Evolutionary conservation across 2,329 filamentous ascomycete species (phyloP).

Genomic region (Colletotrichum eleusines): DNA sequence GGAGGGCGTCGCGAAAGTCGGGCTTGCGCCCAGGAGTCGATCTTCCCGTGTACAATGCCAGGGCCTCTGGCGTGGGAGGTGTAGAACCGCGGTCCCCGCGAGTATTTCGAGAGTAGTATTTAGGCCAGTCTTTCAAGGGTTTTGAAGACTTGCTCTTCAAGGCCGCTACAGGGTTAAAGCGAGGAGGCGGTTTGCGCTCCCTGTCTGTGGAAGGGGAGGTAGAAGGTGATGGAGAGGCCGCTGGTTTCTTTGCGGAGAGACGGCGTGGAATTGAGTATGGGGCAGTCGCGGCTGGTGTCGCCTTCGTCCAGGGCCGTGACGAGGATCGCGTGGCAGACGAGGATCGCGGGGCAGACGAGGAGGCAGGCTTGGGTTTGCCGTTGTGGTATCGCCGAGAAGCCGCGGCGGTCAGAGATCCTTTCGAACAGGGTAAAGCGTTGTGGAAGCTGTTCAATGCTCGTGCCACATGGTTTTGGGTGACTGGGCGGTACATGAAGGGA

Average conservation of each 20-base stretch:
- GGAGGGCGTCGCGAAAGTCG: background rate
- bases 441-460: background rate
- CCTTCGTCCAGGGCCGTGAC: background rate
- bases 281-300: background rate
- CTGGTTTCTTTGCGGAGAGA: too few relatives aligned
- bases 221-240: too few relatives aligned
- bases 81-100: too few relatives aligned
- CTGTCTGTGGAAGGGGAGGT: background rate
- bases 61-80: background rate
- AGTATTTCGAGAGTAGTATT: background rate
- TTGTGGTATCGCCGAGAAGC: background rate
- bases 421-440: background rate
- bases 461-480: background rate
- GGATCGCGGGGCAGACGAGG: background rate
- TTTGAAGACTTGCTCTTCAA: background rate
- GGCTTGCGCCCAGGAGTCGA: background rate
- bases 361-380: background rate
- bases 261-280: background rate
- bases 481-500: slow-evolving; percentile 26
- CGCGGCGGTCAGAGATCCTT: background rate
- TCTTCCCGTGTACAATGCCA: background rate
- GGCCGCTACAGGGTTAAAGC: background rate
- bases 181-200: background rate
- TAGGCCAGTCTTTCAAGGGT: too few relatives aligned
- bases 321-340: background rate